Base-by-base conservation (phyloP, 1,139 yeast species). In the Yamadazyma sp. region DNA sequence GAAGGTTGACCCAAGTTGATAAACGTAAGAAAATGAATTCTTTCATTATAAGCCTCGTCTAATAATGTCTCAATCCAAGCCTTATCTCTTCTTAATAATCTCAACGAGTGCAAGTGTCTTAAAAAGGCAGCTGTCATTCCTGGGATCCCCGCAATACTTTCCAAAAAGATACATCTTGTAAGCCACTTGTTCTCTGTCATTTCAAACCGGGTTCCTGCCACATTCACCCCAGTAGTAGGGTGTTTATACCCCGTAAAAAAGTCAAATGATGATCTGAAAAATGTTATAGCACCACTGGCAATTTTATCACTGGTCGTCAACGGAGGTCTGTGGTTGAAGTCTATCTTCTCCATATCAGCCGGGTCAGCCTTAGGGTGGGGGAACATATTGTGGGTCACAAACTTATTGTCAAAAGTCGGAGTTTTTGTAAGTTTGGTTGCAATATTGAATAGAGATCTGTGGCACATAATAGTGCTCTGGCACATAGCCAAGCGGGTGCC, bases 21-120 rank as follows among this genome's bases (percentile, higher is more conserved):
- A 50, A 84, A 84, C 0, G 89, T 83, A 45, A 84, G 63, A 35
- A 84, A 67, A 52, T 84, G 92, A 85, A 84, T 83, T 54, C 89
- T 71, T 60, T 84, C 92, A 52, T 84, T 84, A 61, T 82, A 83
- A 1, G 90, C 89, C 53, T 84, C 92, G 52, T 84, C 90, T 28
- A 79, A 64, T 31, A 84, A 64, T 1, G 89, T 81, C 56, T 84
- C 87, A 45, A 84, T 75, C 86, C 89, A 84, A 1, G 87, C 90
- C 49, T 79, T 77, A 54, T 84, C 92, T 44, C 90, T 64, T 48
- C 72, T 70, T 48, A 82, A 64, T 33, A 80, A 56, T 47, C 89
- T 64, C 35, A 82, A 59, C 2, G 86, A 75, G 49, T 79, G 80
- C 49, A 82, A 67, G 52, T 82, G 87, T 44, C 89, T 73, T 34